Conservation (phyloP, 2,329 filamentous ascomycete genomes). For the Calonectria honghensis region DNA sequence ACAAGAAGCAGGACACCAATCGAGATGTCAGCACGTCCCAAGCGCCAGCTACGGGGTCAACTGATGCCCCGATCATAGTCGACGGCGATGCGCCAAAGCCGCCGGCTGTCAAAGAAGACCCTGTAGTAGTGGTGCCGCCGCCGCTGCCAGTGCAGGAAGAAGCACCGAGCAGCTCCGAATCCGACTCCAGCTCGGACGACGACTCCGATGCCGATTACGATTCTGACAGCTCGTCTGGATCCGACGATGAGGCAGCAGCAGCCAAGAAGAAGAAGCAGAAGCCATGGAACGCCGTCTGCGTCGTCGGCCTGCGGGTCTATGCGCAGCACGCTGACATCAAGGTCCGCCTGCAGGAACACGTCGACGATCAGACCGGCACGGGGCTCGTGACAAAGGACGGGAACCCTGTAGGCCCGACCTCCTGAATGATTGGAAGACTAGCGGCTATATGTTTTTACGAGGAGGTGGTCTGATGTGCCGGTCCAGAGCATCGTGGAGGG, state of each 20-base stretch:
- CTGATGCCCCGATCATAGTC: constrained; percentile 12
- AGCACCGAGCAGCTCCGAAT: constrained; percentile 37
- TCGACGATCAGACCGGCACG: constrained; percentile 50
- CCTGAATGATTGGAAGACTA: constrained; percentile 22
- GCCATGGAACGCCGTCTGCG: constrained; percentile 66
- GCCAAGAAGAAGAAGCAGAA: constrained; percentile 54
- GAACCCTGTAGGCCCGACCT: constrained; percentile 38
- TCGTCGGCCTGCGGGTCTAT: constrained; percentile 63
- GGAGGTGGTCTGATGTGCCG: neutral
- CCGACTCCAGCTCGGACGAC: constrained; percentile 49
- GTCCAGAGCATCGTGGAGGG: neutral
- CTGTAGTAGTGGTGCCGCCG: constrained; percentile 33
- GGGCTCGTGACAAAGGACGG: constrained; percentile 47
- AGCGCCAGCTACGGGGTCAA: constrained; percentile 26
- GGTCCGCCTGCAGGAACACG: constrained; percentile 60
- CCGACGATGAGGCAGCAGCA: constrained; percentile 1
- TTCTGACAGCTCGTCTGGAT: constrained; percentile 44
- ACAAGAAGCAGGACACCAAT: constrained; percentile 27
- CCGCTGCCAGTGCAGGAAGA: constrained; percentile 20
- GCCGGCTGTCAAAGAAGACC: constrained; percentile 42
- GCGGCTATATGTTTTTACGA: neutral
- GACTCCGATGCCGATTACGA: constrained; percentile 48
- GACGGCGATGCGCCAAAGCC: constrained; percentile 40
- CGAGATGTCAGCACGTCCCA: constrained; percentile 6
- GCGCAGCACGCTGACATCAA: constrained; percentile 59